Conservation (phyloP, 306 rosid genomes). For the Vigna radiata region DNA sequence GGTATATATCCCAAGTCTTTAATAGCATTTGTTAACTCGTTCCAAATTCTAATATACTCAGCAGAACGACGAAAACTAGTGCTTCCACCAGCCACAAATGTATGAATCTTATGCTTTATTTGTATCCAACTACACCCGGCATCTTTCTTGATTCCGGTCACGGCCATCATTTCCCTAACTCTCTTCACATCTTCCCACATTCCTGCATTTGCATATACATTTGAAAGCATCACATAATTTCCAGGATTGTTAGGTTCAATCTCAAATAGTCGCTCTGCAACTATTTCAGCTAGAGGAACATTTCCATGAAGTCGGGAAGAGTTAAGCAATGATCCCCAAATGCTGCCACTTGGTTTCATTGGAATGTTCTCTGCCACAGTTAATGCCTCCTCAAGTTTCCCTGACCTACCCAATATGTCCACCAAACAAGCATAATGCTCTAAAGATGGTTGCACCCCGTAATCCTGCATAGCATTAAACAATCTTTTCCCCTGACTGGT, state of each 20-base stretch:
- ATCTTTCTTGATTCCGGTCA: conserved; percentile 57
- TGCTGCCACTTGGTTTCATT: conserved; percentile 64
- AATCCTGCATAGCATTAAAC: conserved; percentile 53
- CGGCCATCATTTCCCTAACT: conserved; percentile 62
- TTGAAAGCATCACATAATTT: conserved; percentile 69
- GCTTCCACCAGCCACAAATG: conserved; percentile 65
- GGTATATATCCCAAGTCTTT: conserved; percentile 55
- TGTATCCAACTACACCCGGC: conserved; percentile 70
- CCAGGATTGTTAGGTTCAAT: conserved; percentile 63
- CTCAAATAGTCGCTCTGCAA: conserved; percentile 51
- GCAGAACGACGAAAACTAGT: conserved; percentile 53
- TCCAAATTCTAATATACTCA: conserved; percentile 57
- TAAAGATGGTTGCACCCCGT: conserved; percentile 49
- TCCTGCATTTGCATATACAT: conserved; percentile 62
- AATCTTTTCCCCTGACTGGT: conserved; percentile 50
- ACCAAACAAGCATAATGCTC: conserved; percentile 71
- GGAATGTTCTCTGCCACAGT: conserved; percentile 54
- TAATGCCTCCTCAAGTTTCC: conserved; percentile 55
- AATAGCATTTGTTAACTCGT: conserved; percentile 47
- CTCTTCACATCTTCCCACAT: conserved; percentile 62
- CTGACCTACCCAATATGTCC: conserved; percentile 60
- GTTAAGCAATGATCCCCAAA: conserved; percentile 68
- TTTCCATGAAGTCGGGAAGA: conserved; percentile 58
- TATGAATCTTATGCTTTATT: conserved; percentile 53
- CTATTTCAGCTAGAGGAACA: conserved; percentile 53